Evolutionary conservation across 169 alveolate genomes (phyloP).

Genomic region (Cryptosporidium felis): DNA sequence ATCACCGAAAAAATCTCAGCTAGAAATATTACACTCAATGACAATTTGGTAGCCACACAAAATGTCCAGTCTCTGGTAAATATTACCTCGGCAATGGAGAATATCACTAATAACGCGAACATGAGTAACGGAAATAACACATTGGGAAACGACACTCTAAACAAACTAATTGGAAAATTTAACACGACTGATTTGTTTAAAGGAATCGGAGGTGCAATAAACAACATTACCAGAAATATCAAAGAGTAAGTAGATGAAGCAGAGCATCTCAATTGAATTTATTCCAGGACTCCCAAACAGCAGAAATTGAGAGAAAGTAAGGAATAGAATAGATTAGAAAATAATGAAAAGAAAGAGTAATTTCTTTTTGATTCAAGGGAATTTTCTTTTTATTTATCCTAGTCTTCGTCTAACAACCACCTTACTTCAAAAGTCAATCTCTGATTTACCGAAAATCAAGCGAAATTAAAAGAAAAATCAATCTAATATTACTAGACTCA

Average conservation of each 20-base stretch:
- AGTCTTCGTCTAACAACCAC: too few species aligned
- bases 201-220: constrained; percentile 8
- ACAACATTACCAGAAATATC: neutral
- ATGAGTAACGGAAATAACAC: neutral
- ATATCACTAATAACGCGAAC: neutral
- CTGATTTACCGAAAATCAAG: too few species aligned
- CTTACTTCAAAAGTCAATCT: too few species aligned
- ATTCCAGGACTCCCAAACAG: neutral
- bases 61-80: constrained; percentile 7
- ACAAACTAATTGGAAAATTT: constrained; percentile 18
- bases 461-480: too few species aligned
- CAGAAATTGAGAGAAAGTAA: too few species aligned
- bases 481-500: too few species aligned
- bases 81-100: neutral
- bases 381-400: too few species aligned
- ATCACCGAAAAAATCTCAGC: constrained; percentile 9
- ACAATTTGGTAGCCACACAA: neutral
- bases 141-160: neutral
- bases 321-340: constrained; percentile 17
- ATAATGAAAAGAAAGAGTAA: constrained; percentile 25
- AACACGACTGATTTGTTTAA: constrained; percentile 37
- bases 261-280: constrained; percentile 7
- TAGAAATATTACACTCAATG: constrained; percentile 28
- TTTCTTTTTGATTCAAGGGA: constrained; percentile 12
- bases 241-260: constrained; percentile 1